Base-by-base conservation (phyloP, 768 basidiomycete genomes). In the Sistotremastrum niveocremeum region DNA sequence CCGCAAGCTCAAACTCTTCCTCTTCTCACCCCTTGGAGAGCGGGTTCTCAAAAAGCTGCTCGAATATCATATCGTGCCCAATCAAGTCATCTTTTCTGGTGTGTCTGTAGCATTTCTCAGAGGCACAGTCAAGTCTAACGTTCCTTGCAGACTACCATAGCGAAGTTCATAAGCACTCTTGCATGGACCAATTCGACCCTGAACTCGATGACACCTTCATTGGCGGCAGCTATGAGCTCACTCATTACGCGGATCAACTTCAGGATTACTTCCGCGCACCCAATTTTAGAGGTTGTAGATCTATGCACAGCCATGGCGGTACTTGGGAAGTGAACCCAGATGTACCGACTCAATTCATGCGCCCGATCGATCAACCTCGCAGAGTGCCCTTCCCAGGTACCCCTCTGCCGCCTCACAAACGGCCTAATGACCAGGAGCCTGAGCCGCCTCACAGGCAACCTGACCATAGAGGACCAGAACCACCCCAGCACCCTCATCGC, bases 21-120 rank as follows among this genome's bases (percentile, higher is more conserved):
- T 80, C 43, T 79, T 80, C 60, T 79, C 77, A 4, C 74, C 76
- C 1, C 72, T 75, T 46, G 79, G 79, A 5, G 61, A 65, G 33
- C 57, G 52, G 12, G 70, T 60, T 7, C 50, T 81, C 44, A 68
- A 62, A 50, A 79, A 78, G 58, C 47, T 81, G 12, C 53, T 82
- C 9, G 62, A 73, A 39, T 81, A 70, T 59, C 79, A 82, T 58
- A 65, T 74, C 47, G 67, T 74, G 5, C 75, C 75, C 0, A 59
- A 66, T 7, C 48, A 63, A 10, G 60, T 75, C 28, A 59, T 78
- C n/a, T 65, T 74, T 52, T 70, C 71, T 4, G 71, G 78, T 67
- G 45, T 62, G 64, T 57, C 44, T 52, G 53, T 45, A 38, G 38
- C 36, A 56, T 56, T 34, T 49, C 52, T 40, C 7, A 44, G 11